Percentiles rank a stretch among this genome's conserved stretches.
Evolutionary conservation across 1,139 yeast species (phyloP).

Genomic region (Zhuliangozyma blackwelliae): DNA sequence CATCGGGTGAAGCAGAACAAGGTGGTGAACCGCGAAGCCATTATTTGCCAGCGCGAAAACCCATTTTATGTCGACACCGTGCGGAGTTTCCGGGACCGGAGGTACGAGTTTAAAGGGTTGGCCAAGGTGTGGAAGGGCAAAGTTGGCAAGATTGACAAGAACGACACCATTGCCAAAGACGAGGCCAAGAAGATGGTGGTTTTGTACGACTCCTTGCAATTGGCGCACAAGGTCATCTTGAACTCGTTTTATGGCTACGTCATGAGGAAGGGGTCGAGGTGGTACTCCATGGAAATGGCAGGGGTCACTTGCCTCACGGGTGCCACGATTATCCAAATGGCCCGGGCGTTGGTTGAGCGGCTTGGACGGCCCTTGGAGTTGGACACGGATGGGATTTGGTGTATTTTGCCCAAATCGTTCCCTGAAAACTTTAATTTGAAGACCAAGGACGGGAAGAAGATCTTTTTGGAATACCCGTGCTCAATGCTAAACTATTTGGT

Average conservation of each 20-base stretch:
- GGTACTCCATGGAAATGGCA: constrained; percentile 99
- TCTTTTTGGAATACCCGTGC: constrained; percentile 86
- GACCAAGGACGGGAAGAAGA: constrained; percentile 71
- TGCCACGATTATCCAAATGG: constrained; percentile 97
- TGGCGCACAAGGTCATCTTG: constrained; percentile 94
- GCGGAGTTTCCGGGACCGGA: constrained; percentile 88
- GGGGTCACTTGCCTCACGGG: constrained; percentile 98
- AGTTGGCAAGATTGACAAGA: constrained; percentile 46
- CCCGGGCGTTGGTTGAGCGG: constrained; percentile 86
- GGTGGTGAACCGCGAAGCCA: constrained; percentile 85
- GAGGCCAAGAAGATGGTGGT: constrained; percentile 94
- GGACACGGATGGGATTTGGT: constrained; percentile 99
- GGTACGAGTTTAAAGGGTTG: constrained; percentile 91
- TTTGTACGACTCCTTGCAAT: constrained; percentile 87
- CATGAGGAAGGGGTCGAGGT: constrained; percentile 97
- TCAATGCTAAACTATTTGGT: constrained; percentile 94
- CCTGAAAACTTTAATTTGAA: constrained; percentile 82
- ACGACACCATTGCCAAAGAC: constrained; percentile 59
- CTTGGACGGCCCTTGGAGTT: constrained; percentile 93
- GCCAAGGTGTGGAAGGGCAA: constrained; percentile 95
- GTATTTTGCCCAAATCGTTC: constrained; percentile 87
- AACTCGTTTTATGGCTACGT: constrained; percentile 98
- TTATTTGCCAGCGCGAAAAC: constrained; percentile 95
- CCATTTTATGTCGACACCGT: constrained; percentile 97
- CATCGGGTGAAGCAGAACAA: constrained; percentile 78